These are phyloP conservation scores for Lagenidium giganteum DNA, from an alignment of 352 stramenopile species.

Conservation along the genomic window DNA sequence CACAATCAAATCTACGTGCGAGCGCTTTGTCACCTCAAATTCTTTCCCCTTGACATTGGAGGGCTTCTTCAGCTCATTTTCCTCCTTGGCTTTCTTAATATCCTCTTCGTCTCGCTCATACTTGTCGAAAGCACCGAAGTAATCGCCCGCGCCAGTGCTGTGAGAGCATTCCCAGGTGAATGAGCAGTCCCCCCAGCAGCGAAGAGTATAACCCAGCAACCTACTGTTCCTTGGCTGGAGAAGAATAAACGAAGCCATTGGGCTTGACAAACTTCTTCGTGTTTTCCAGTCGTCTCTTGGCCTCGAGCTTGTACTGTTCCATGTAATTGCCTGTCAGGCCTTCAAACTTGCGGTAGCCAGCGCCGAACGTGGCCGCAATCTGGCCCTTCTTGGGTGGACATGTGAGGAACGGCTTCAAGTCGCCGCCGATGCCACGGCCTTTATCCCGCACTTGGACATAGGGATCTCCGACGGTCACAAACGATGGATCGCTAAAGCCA, in stretches of 20 bases:
- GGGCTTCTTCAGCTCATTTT: conserved; percentile 25
- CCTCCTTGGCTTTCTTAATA: conserved; percentile 37
- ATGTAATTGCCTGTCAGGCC: conserved; percentile 50
- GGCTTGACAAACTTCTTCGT: conserved; percentile 65
- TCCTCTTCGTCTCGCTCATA: conserved; percentile 62
- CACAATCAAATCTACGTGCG: background rate
- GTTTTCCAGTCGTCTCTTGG: conserved; percentile 62
- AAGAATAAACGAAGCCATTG: conserved; percentile 64
- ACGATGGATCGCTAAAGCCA: conserved; percentile 71
- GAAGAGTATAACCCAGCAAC: background rate
- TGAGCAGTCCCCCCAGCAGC: background rate
- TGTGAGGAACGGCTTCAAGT: conserved; percentile 71
- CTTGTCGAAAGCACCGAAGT: conserved; percentile 65
- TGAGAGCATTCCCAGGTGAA: background rate
- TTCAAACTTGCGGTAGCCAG: conserved; percentile 58
- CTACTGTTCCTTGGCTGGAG: conserved; percentile 51
- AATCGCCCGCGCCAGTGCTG: conserved; percentile 59
- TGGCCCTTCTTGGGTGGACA: conserved; percentile 63
- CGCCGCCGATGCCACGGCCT: conserved; percentile 42
- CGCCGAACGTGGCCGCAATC: conserved; percentile 53
- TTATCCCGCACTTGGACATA: conserved; percentile 40
- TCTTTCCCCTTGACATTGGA: conserved; percentile 62
- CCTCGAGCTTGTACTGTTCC: conserved; percentile 69
- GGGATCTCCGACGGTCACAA: conserved; percentile 57
- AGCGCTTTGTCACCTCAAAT: no score